Evolutionary conservation across 228 moss, liverwort and hornwort species (phyloP).

Genomic region (Sphagnum magellanicum): DNA sequence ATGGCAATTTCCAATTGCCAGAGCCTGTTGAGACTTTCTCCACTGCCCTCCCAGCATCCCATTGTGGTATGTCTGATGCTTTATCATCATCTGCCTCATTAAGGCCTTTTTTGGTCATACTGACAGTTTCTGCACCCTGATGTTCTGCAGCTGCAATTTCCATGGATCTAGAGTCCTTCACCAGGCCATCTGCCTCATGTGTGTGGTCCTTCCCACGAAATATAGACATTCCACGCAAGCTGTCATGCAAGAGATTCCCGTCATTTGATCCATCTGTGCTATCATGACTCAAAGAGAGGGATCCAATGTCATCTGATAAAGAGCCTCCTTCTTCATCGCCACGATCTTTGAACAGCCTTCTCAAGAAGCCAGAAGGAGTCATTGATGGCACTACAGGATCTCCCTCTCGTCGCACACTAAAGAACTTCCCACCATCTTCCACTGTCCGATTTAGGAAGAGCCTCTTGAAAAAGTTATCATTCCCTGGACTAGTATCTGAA

Average conservation of each 20-base stretch:
- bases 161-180: constrained; percentile 26
- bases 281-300: constrained; percentile 43
- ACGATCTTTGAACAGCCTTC: constrained; percentile 83
- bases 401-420: constrained; percentile 74
- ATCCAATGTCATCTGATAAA: constrained; percentile 45
- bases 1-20: constrained; percentile 52
- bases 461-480: constrained; percentile 83
- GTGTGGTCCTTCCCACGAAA: constrained; percentile 43
- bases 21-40: constrained; percentile 50
- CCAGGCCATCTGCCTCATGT: constrained; percentile 43
- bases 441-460: constrained; percentile 51
- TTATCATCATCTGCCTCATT: constrained; percentile 39
- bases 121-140: constrained; percentile 20
- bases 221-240: constrained; percentile 39
- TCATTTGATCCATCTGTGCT: constrained; percentile 57
- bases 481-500: constrained; percentile 72
- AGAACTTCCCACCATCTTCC: constrained; percentile 71
- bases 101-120: constrained; percentile 16
- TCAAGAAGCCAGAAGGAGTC: constrained; percentile 81
- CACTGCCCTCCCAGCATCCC: constrained; percentile 35
- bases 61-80: constrained; percentile 23
- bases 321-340: constrained; percentile 66
- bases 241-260: constrained; percentile 51
- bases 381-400: constrained; percentile 66
- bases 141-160: constrained; percentile 38